Evolutionary conservation across 306 rosid species (phyloP).

Genomic region (Argentina anserina): DNA sequence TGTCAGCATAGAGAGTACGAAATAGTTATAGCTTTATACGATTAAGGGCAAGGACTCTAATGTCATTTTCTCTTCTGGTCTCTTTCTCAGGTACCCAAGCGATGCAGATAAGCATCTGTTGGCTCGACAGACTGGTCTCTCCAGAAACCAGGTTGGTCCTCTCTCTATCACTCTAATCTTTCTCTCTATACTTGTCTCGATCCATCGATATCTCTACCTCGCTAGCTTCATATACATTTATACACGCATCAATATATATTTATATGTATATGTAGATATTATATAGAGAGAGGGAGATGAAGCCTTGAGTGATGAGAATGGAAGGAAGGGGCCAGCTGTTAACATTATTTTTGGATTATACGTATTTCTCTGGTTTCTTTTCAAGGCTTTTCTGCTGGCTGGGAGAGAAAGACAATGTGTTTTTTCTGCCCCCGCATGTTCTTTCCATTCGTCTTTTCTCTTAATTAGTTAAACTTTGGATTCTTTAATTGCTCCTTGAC

Average conservation of each 20-base stretch:
- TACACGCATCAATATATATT: neutral
- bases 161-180: constrained; percentile 4
- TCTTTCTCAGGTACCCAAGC: constrained; percentile 94
- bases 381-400: constrained; percentile 27
- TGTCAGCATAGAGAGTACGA: constrained; percentile 30
- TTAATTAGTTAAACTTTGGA: constrained; percentile 16
- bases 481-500: constrained; percentile 32
- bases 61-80: constrained; percentile 67
- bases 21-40: constrained; percentile 48
- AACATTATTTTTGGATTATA: constrained; percentile 39
- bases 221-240: neutral
- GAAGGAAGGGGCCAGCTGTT: constrained; percentile 47
- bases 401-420: constrained; percentile 31
- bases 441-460: neutral
- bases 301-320: neutral
- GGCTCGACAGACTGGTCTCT: constrained; percentile 88
- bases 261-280: neutral
- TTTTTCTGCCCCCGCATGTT: constrained; percentile 3
- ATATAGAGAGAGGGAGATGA: neutral
- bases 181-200: neutral
- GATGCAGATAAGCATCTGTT: constrained; percentile 95
- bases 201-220: neutral
- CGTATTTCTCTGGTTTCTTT: neutral
- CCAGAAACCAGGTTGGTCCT: constrained; percentile 79
- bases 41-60: constrained; percentile 44